These are phyloP conservation scores for Helenozyma baotianmanensis DNA, from an alignment of 805 yeast species.

Conservation along the genomic window DNA sequence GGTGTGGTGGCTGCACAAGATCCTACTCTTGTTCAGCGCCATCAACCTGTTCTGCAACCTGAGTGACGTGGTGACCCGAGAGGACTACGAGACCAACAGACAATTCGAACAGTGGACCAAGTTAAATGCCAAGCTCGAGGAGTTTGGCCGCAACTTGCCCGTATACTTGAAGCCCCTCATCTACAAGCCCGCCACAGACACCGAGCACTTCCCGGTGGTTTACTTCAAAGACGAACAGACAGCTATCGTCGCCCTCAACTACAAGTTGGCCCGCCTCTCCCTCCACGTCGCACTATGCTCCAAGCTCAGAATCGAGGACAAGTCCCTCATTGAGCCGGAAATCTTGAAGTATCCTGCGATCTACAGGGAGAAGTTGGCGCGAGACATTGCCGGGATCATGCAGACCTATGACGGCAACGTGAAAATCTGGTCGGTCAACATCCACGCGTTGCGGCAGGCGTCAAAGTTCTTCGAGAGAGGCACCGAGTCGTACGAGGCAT, in stretches of 20 bases:
- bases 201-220: slow-evolving; percentile 26
- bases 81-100: slow-evolving; percentile 21
- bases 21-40: slow-evolving; percentile 22
- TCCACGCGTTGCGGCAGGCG: slow-evolving; percentile 29
- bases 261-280: slow-evolving; percentile 25
- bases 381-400: slow-evolving; percentile 36
- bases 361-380: slow-evolving; percentile 24
- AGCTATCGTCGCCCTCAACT: slow-evolving; percentile 28
- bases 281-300: slow-evolving; percentile 21
- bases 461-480: slow-evolving; percentile 7
- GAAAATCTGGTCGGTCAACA: slow-evolving; percentile 31
- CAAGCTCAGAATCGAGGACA: slow-evolving; percentile 6
- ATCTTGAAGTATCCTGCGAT: slow-evolving; percentile 21
- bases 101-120: slow-evolving; percentile 24
- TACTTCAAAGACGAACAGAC: slow-evolving; percentile 33
- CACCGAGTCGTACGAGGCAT: slow-evolving; percentile 9
- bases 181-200: slow-evolving; percentile 21
- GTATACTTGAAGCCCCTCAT: slow-evolving; percentile 27
- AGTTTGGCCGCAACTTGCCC: slow-evolving; percentile 28
- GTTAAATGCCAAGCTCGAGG: slow-evolving; percentile 23
- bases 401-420: slow-evolving; percentile 32
- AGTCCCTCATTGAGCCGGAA: slow-evolving; percentile 18
- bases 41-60: slow-evolving; percentile 28
- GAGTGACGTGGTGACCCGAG: slow-evolving; percentile 22
- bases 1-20: slow-evolving; percentile 36